phyloP scores from a whole-genome alignment of 2,329 filamentous ascomycete species.

The Amylocarpus encephaloides region DNA sequence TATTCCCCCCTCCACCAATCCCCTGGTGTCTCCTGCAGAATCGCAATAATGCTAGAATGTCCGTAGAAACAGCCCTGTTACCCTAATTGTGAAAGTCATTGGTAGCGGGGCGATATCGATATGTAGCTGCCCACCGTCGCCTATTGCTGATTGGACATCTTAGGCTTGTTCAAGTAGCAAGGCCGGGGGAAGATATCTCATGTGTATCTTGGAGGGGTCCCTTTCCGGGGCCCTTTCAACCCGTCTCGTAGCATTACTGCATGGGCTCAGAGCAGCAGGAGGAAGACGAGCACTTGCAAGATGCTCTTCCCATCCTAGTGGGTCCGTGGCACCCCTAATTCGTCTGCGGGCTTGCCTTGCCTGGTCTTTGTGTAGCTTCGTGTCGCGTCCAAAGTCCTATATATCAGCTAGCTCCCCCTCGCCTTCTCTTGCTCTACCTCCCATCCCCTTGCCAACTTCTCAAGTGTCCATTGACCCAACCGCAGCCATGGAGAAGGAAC shows the following conservation, averaged over 20 bases:
- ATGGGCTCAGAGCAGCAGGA: background rate
- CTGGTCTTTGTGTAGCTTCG: background rate
- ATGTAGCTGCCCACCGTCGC: too few relatives aligned
- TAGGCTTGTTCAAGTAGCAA: background rate
- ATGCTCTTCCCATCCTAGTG: conserved; percentile 1
- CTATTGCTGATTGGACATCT: background rate
- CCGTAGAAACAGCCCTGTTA: too few relatives aligned
- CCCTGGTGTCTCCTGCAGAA: too few relatives aligned
- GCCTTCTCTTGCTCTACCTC: background rate
- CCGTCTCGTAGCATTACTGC: background rate
- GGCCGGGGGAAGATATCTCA: background rate
- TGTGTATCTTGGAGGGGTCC: background rate
- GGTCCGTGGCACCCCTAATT: conserved; percentile 3
- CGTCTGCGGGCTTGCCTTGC: background rate
- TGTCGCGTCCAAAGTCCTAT: conserved; percentile 5
- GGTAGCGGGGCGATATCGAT: too few relatives aligned
- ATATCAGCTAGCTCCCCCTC: conserved; percentile 9
- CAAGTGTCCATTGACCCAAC: background rate
- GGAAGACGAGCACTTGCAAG: background rate
- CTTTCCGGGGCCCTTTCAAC: background rate
- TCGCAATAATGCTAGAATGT: too few relatives aligned
- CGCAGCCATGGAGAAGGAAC: conserved; percentile 25
- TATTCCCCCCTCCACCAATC: too few relatives aligned
- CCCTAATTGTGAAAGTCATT: too few relatives aligned
- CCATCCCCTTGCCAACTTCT: conserved; percentile 7